A percentile compares a stretch with the other conserved stretches of the same genome.
Conservation (phyloP, 768 basidiomycete genomes). For the Butyriboletus loyo region DNA sequence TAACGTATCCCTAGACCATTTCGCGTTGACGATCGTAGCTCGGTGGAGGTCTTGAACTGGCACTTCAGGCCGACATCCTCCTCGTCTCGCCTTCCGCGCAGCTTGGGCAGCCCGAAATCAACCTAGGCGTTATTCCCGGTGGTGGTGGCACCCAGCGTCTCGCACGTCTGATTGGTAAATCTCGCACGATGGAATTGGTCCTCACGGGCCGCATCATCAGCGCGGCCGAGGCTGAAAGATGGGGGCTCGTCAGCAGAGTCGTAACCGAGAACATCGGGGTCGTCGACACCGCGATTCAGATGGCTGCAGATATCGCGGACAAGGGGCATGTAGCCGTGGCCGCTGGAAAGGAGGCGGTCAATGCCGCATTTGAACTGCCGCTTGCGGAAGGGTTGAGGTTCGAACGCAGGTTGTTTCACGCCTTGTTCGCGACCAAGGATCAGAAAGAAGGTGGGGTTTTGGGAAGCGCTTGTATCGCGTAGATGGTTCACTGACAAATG, state of each 20-base stretch:
- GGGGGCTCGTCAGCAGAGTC: conserved; percentile 86
- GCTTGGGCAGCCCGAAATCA: conserved; percentile 97
- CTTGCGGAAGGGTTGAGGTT: conserved; percentile 81
- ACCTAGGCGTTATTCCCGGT: conserved; percentile 91
- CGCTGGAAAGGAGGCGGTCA: conserved; percentile 92
- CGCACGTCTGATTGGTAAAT: conserved; percentile 82
- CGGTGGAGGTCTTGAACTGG: conserved; percentile 95
- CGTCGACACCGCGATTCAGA: conserved; percentile 79
- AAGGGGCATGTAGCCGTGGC: conserved; percentile 82
- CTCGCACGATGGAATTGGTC: conserved; percentile 90
- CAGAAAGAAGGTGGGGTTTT: conserved; percentile 83
- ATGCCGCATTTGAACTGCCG: conserved; percentile 83
- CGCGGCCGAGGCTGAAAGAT: conserved; percentile 78
- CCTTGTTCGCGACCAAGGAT: conserved; percentile 88
- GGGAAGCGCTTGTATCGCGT: not conserved
- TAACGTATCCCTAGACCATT: not conserved
- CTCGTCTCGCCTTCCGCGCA: conserved; percentile 85
- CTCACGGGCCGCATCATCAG: conserved; percentile 81
- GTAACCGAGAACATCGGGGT: conserved; percentile 78
- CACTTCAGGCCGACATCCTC: conserved; percentile 95
- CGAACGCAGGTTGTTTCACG: conserved; percentile 88
- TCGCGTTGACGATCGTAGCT: conserved; percentile 51
- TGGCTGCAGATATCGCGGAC: conserved; percentile 75
- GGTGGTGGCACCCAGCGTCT: conserved; percentile 94
- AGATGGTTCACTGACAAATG: not conserved